Evolutionary conservation across 2,329 filamentous ascomycete species (phyloP), one percentile per base, ranked within the genome.

Genomic region (Ophiostoma sp.): DNA sequence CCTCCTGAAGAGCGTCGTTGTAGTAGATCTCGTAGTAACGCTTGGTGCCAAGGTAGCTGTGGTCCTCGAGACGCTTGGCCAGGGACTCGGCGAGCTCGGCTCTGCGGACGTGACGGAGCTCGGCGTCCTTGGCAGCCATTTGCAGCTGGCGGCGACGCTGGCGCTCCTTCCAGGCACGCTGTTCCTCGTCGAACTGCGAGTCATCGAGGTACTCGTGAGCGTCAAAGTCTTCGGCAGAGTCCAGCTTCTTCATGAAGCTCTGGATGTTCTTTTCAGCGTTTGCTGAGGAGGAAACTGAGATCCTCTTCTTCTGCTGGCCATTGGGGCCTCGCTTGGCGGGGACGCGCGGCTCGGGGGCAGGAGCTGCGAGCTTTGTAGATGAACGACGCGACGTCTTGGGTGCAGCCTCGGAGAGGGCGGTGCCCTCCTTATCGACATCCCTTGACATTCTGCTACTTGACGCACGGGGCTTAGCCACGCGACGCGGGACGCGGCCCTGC

Each of bases 11-110:
- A 1, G 96, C 95, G 55, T 92, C 91, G 22, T 93, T 89, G 79
- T 94, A 95, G 80, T 96, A 91, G 63, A 91, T 85, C 17, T 92
- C 87, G 74, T 93, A 89, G 80, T 93, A 98, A 42, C 93, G 90
- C 71, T 91, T 87, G 78, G 92, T 92, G 52, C 93, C 93, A 22
- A 89, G 86, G 69, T 90, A 87, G 69, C 91, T 89, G 78, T 95
- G 92, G 59, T 85, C 85, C 72, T 86, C 85, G 69, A 98, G 88
- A 71, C 91, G 90, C 81, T 80, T 90, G 78, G 81, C 88, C 81
- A 83, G 88, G 78, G 79, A 85, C 77, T 80, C 87, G 81, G 82
- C 88, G 84, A 85, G 91, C 82, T 93, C 91, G 68, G 80, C 80
- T 63, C 87, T 84, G 74, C 90, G 85, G 78, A 88, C 84, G 82